phyloP scores from a whole-genome alignment of 768 basidiomycete species.

The Hemileccinum rubropunctum region DNA sequence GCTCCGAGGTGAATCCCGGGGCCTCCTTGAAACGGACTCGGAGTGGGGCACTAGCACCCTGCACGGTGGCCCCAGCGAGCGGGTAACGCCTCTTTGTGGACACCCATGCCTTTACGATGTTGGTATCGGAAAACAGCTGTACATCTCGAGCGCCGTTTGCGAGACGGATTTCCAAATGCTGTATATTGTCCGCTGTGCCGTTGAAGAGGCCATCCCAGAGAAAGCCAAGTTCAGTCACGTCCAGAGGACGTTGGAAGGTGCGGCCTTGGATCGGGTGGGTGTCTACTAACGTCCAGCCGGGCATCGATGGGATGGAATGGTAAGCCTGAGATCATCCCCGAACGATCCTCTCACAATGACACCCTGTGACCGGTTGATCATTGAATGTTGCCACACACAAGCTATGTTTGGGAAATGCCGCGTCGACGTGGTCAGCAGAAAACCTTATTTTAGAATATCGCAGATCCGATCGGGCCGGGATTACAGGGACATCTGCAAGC shows the following conservation, averaged over 20 bases:
- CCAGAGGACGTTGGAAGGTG: constrained; percentile 38
- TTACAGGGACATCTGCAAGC: too few species aligned
- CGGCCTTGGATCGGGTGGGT: constrained; percentile 2
- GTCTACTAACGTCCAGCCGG: constrained; percentile 15
- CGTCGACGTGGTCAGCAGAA: too few species aligned
- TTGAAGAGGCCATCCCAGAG: constrained; percentile 41
- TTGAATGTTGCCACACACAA: too few species aligned
- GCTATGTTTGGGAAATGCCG: too few species aligned
- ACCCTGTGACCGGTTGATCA: too few species aligned
- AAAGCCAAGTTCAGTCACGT: constrained; percentile 38
- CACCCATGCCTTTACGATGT: constrained; percentile 43
- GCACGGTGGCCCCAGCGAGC: constrained; percentile 43
- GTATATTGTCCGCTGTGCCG: constrained; percentile 44
- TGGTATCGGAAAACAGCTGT: constrained; percentile 29
- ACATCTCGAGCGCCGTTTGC: constrained; percentile 25
- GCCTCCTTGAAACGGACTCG: not conserved
- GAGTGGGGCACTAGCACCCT: constrained; percentile 12
- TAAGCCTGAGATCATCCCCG: too few species aligned
- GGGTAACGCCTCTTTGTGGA: constrained; percentile 49
- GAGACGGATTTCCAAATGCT: constrained; percentile 26
- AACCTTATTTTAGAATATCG: too few species aligned
- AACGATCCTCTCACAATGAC: too few species aligned
- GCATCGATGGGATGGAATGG: constrained; percentile 1
- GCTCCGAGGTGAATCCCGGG: constrained; percentile 5
- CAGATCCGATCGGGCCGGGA: too few species aligned